Evolutionary conservation across 352 stramenopile genomes (phyloP).

Genomic region (Peronospora destructor): DNA sequence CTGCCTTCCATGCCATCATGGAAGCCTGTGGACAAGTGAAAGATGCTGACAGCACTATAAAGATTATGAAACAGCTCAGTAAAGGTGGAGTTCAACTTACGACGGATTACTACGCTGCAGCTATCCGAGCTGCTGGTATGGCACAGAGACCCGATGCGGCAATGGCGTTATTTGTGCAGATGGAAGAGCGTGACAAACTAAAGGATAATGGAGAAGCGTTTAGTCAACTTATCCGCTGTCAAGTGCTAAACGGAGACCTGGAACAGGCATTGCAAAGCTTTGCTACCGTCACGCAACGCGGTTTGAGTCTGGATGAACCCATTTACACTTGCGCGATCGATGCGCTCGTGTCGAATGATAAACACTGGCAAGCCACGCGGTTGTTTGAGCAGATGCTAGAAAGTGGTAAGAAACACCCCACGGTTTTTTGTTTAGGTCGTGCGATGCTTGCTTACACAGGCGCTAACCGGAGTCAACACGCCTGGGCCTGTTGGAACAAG

Average conservation of each 20-base stretch:
- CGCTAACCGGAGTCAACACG: constrained; percentile 52
- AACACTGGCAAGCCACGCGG: constrained; percentile 61
- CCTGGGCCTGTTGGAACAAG: constrained; percentile 63
- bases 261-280: constrained; percentile 77
- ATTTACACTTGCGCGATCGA: constrained; percentile 79
- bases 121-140: constrained; percentile 69
- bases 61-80: constrained; percentile 44
- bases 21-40: constrained; percentile 59
- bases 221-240: constrained; percentile 69
- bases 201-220: constrained; percentile 41
- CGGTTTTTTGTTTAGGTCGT: constrained; percentile 65
- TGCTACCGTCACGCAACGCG: constrained; percentile 42
- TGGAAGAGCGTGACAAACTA: constrained; percentile 55
- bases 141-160: constrained; percentile 42
- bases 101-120: constrained; percentile 37
- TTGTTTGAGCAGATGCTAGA: constrained; percentile 75
- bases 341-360: constrained; percentile 42
- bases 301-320: constrained; percentile 45
- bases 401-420: constrained; percentile 42
- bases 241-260: constrained; percentile 58
- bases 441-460: constrained; percentile 77
- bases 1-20: constrained; percentile 67
- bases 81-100: constrained; percentile 26
- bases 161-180: constrained; percentile 48
- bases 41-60: constrained; percentile 40